Percentiles rank a stretch among this genome's conserved stretches.
Evolutionary conservation across 306 rosid genomes (phyloP).

Genomic region (Acacia acuminata): DNA sequence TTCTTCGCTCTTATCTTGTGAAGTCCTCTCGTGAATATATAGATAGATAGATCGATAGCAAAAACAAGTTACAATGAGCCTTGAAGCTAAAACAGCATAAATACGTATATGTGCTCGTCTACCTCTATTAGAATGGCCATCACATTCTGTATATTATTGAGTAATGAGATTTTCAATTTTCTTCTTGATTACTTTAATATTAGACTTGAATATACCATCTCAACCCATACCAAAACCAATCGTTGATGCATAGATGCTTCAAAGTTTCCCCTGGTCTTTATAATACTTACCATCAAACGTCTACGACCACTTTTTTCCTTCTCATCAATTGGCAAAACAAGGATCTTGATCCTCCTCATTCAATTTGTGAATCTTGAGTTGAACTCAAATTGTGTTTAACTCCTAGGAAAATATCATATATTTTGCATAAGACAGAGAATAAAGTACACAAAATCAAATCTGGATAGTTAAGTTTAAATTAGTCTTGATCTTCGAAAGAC

Average conservation of each 20-base stretch:
- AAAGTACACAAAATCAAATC: not conserved
- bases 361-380: no score
- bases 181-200: slow-evolving; percentile 50
- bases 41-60: no score
- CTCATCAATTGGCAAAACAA: slow-evolving; percentile 43
- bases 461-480: no score
- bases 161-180: slow-evolving; percentile 25
- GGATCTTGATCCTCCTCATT: not conserved
- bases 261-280: slow-evolving; percentile 55
- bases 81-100: no score
- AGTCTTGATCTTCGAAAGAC: not conserved
- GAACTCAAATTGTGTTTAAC: not conserved
- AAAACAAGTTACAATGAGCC: no score
- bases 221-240: not conserved
- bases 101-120: no score
- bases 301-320: slow-evolving; percentile 55
- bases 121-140: no score
- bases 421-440: not conserved
- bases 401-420: no score
- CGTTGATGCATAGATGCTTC: slow-evolving; percentile 25
- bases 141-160: slow-evolving; percentile 31
- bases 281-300: slow-evolving; percentile 60
- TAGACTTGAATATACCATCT: slow-evolving; percentile 28
- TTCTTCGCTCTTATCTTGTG: no score
- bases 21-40: no score